A percentile compares a stretch with the other conserved stretches of the same genome.
Conservation (phyloP, 768 basidiomycete species). For the Suillus subaureus region DNA sequence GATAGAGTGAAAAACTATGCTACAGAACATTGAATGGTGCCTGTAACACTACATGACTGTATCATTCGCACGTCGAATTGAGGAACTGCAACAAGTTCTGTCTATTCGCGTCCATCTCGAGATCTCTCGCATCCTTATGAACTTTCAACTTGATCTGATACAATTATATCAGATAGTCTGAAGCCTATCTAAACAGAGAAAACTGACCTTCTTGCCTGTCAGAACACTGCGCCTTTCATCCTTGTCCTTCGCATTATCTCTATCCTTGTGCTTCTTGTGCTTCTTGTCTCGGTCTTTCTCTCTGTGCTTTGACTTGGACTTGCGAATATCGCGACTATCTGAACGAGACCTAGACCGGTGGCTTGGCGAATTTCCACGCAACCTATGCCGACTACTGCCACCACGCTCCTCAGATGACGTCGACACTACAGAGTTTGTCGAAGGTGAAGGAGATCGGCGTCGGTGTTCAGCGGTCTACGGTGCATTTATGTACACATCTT, state of each 20-base stretch:
- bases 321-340: slow-evolving; percentile 26
- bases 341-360: slow-evolving; percentile 33
- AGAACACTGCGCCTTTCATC: slow-evolving; percentile 56
- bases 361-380: slow-evolving; percentile 17
- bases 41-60: background rate
- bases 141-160: slow-evolving; percentile 64
- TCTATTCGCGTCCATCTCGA: slow-evolving; percentile 59
- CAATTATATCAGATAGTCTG: background rate
- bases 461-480: slow-evolving; percentile 25
- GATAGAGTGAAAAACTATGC: background rate
- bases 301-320: slow-evolving; percentile 25
- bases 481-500: slow-evolving; percentile 24
- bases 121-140: slow-evolving; percentile 57
- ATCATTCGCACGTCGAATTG: slow-evolving; percentile 48
- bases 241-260: slow-evolving; percentile 38
- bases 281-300: slow-evolving; percentile 37
- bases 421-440: slow-evolving; percentile 19
- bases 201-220: slow-evolving; percentile 60
- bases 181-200: background rate
- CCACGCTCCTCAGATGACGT: slow-evolving; percentile 11
- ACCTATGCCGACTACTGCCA: slow-evolving; percentile 21
- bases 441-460: slow-evolving; percentile 22
- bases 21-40: background rate
- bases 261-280: slow-evolving; percentile 38
- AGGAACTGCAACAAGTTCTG: slow-evolving; percentile 54